A percentile compares a stretch with the other conserved stretches of the same genome.
phyloP scores from a whole-genome alignment of 208 protist species.

The Acanthamoeba royreba region DNA sequence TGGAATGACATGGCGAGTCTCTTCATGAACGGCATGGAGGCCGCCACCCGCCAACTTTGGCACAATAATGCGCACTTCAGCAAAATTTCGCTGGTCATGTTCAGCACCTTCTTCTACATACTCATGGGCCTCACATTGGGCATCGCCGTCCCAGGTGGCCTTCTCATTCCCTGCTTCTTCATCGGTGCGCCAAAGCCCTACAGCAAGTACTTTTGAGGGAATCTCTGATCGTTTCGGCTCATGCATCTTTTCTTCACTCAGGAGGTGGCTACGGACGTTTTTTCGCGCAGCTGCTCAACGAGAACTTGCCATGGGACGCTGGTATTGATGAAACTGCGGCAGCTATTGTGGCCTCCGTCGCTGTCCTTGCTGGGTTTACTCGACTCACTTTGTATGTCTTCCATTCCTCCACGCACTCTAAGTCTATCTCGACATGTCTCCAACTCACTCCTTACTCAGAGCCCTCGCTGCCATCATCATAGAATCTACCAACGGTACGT shows the following conservation, averaged over 20 bases:
- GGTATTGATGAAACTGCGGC: neutral
- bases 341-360: neutral
- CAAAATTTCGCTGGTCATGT: neutral
- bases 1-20: conserved; percentile 11
- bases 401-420: neutral
- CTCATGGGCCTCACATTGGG: neutral
- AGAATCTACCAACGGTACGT: neutral
- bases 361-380: neutral
- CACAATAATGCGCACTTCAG: neutral
- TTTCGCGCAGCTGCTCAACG: neutral
- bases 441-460: neutral
- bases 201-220: neutral
- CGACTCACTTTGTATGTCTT: neutral
- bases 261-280: neutral
- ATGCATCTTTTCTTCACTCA: neutral
- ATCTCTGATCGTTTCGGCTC: neutral
- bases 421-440: neutral
- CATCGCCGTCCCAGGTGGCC: neutral
- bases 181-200: neutral
- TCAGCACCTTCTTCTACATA: neutral
- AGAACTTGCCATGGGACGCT: neutral
- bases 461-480: conserved; percentile 13
- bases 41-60: neutral
- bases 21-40: conserved; percentile 28
- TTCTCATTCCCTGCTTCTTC: conserved; percentile 24